A percentile compares a stretch with the other conserved stretches of the same genome.
These are phyloP conservation scores for Cystofilobasidium capitatum DNA, from an alignment of 768 basidiomycete species.

Conservation along the genomic window DNA sequence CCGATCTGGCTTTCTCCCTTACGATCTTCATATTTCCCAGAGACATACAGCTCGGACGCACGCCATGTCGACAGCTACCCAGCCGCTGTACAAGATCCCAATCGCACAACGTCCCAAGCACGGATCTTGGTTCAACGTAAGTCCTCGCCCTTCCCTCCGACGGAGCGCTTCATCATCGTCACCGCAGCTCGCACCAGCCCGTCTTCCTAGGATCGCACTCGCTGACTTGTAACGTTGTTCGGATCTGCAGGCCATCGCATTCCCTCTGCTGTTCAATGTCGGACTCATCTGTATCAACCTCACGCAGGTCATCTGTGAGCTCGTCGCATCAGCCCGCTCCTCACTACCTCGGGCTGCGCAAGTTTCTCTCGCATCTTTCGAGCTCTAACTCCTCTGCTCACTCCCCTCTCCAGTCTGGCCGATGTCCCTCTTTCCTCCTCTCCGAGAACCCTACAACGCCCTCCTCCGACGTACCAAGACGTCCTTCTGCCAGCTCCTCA, in stretches of 20 bases:
- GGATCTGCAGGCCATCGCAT: not conserved
- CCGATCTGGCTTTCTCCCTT: not conserved
- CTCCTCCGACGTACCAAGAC: conserved; percentile 39
- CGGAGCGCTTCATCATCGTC: too few species aligned
- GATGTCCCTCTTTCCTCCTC: conserved; percentile 8
- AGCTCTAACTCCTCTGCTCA: not conserved
- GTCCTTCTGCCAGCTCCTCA: conserved; percentile 4
- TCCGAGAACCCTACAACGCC: not conserved
- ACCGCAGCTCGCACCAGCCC: too few species aligned
- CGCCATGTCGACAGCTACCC: not conserved
- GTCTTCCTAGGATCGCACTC: too few species aligned
- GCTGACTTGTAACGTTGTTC: too few species aligned
- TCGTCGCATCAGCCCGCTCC: not conserved
- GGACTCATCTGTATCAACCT: conserved; percentile 9
- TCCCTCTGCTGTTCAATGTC: conserved; percentile 8
- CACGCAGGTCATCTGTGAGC: conserved; percentile 20
- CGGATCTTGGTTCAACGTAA: conserved; percentile 16
- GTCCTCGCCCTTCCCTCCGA: not conserved
- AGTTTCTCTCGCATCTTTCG: not conserved
- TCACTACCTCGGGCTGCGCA: not conserved
- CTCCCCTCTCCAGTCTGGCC: conserved; percentile 6
- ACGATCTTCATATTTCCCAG: not conserved
- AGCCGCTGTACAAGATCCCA: not conserved
- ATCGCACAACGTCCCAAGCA: conserved; percentile 10
- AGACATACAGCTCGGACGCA: not conserved